Percentiles rank a stretch among this genome's conserved stretches.
Evolutionary conservation across 169 alveolate species (phyloP).

Genomic region (Plasmodium malariae): DNA sequence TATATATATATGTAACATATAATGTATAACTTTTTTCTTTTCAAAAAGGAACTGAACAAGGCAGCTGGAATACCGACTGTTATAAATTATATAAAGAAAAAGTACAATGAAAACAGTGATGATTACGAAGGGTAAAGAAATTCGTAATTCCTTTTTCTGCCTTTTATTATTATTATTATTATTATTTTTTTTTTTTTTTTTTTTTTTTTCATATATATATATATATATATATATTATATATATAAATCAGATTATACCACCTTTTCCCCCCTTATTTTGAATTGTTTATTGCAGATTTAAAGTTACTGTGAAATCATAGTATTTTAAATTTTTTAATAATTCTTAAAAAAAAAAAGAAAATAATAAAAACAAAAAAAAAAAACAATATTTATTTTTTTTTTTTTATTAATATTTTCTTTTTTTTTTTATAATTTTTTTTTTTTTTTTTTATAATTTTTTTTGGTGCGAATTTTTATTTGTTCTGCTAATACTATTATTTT

Average conservation of each 20-base stretch:
- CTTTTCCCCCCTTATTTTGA: conserved; percentile 11
- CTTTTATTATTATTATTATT: not conserved
- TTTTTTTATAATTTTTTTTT: conserved; percentile 6
- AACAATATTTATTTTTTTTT: conserved; percentile 2
- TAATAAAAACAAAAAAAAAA: conserved; percentile 8
- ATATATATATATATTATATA: not conserved
- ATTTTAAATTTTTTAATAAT: conserved; percentile 29
- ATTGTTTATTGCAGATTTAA: conserved; percentile 64
- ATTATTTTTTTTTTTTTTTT: conserved; percentile 3
- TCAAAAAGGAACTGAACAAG: conserved; percentile 45
- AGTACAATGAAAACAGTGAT: conserved; percentile 26
- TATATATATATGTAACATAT: not conserved
- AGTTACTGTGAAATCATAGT: conserved; percentile 26
- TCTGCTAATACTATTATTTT: conserved; percentile 13
- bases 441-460: not conserved
- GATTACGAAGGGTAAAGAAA: conserved; percentile 38
- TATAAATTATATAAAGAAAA: conserved; percentile 51
- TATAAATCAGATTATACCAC: not conserved
- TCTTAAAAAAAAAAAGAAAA: conserved; percentile 35
- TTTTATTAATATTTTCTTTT: conserved; percentile 8
- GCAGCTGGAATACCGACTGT: conserved; percentile 67
- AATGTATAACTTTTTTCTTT: not conserved
- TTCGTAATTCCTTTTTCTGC: not conserved
- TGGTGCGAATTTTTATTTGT: conserved; percentile 26
- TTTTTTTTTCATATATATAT: not conserved